These are phyloP conservation scores for Pontederia crassipes DNA, from an alignment of 176 grass and related monocot species.

Conservation along the genomic window DNA sequence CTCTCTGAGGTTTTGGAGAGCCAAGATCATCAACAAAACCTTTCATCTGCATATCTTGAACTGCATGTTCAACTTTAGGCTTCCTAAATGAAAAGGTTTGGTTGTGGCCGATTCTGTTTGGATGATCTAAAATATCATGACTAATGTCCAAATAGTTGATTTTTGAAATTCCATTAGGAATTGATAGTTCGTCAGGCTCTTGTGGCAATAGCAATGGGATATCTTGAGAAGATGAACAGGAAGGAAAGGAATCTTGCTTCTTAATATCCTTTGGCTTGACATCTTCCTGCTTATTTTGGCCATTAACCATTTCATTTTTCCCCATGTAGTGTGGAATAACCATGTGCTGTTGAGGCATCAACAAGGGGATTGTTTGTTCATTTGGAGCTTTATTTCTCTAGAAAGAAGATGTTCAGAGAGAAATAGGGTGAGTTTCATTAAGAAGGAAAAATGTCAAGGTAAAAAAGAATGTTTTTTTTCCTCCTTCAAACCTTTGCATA, in stretches of 20 bases:
- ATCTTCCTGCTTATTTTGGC: constrained; percentile 38
- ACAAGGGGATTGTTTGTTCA: constrained; percentile 82
- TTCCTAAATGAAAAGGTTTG: constrained; percentile 62
- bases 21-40: constrained; percentile 71
- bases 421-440: constrained; percentile 3
- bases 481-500: constrained; percentile 63
- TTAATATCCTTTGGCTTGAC: constrained; percentile 24
- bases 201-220: constrained; percentile 79
- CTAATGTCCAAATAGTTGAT: constrained; percentile 34
- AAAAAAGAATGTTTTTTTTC: neutral
- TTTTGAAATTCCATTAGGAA: constrained; percentile 35
- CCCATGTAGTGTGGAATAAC: constrained; percentile 81
- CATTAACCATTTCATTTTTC: constrained; percentile 52
- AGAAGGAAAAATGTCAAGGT: constrained; percentile 1
- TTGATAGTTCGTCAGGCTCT: constrained; percentile 54
- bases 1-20: constrained; percentile 31
- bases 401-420: too few species aligned
- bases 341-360: constrained; percentile 99
- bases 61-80: constrained; percentile 57
- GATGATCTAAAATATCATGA: constrained; percentile 26
- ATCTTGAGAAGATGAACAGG: constrained; percentile 45
- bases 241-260: constrained; percentile 27
- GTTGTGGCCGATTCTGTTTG: constrained; percentile 45
- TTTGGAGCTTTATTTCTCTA: constrained; percentile 98
- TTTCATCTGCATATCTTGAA: constrained; percentile 88